Evolutionary conservation across 164 flowering plant species (phyloP).

Genomic region (Stephania cephalantha): DNA sequence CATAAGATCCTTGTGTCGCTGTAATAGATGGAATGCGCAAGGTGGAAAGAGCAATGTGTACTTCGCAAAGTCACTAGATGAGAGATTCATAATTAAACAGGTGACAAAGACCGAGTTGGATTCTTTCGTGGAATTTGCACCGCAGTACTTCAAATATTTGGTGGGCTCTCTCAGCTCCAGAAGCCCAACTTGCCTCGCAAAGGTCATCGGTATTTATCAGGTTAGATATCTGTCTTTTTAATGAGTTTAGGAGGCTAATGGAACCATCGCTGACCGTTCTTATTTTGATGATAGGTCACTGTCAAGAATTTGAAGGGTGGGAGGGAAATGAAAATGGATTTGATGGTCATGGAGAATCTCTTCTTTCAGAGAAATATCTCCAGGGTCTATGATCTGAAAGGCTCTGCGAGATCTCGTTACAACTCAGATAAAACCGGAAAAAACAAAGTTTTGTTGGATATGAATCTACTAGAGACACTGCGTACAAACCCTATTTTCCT

Average conservation of each 20-base stretch:
- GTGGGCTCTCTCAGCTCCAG: constrained; percentile 51
- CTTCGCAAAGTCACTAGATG: constrained; percentile 79
- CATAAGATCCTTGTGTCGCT: constrained; percentile 67
- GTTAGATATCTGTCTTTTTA: constrained; percentile 25
- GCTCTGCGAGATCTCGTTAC: constrained; percentile 68
- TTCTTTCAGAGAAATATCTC: constrained; percentile 57
- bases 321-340: constrained; percentile 64
- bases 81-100: constrained; percentile 74
- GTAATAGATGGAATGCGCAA: constrained; percentile 74
- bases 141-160: constrained; percentile 66
- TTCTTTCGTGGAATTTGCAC: constrained; percentile 79
- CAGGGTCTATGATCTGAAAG: constrained; percentile 75
- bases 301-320: constrained; percentile 61
- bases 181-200: constrained; percentile 78
- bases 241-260: background rate
- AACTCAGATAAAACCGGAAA: constrained; percentile 60
- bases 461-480: constrained; percentile 61
- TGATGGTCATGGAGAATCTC: constrained; percentile 91
- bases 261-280: background rate
- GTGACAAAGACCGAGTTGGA: constrained; percentile 77
- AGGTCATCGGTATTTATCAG: constrained; percentile 79
- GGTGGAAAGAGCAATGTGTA: constrained; percentile 88
- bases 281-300: constrained; percentile 39
- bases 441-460: constrained; percentile 60
- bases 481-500: constrained; percentile 71